These are phyloP conservation scores for Xylaria sp. DNA, from an alignment of 495 filamentous ascomycete species.

Conservation along the genomic window DNA sequence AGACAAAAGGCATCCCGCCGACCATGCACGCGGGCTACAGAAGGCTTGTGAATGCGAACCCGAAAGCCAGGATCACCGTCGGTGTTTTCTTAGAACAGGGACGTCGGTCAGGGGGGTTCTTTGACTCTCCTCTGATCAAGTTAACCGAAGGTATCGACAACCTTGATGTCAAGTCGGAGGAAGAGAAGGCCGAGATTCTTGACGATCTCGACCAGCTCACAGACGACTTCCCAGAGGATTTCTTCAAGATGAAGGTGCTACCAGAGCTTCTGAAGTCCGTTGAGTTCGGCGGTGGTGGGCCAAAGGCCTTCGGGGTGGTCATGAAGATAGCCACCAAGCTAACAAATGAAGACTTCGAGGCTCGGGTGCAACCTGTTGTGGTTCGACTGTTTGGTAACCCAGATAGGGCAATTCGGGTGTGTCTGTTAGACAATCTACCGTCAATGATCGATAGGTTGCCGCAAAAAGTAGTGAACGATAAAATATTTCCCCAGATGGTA, in stretches of 20 bases:
- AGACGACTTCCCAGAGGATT: constrained; percentile 95
- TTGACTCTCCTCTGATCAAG: constrained; percentile 89
- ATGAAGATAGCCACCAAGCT: constrained; percentile 90
- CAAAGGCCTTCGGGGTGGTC: constrained; percentile 86
- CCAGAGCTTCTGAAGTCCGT: constrained; percentile 96
- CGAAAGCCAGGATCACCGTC: constrained; percentile 83
- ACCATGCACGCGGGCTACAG: constrained; percentile 90
- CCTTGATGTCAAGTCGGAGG: constrained; percentile 83
- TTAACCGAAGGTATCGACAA: constrained; percentile 91
- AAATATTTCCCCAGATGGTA: constrained; percentile 94
- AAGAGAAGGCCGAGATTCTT: constrained; percentile 84
- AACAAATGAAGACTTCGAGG: constrained; percentile 87
- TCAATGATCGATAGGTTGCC: constrained; percentile 90
- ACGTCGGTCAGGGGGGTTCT: constrained; percentile 80
- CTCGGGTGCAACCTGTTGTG: constrained; percentile 82
- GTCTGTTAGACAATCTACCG: constrained; percentile 86
- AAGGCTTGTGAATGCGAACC: constrained; percentile 83
- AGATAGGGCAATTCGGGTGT: constrained; percentile 91
- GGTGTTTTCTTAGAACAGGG: constrained; percentile 91
- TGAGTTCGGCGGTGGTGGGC: constrained; percentile 94
- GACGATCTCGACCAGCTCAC: constrained; percentile 84
- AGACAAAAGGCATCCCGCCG: constrained; percentile 85
- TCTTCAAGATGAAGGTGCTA: constrained; percentile 95
- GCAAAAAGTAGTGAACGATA: constrained; percentile 92
- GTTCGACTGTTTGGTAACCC: constrained; percentile 89